Evolutionary conservation across 768 basidiomycete species (phyloP), one percentile per base, ranked within the genome.

Genomic region (Tricholoma bakamatsutake): DNA sequence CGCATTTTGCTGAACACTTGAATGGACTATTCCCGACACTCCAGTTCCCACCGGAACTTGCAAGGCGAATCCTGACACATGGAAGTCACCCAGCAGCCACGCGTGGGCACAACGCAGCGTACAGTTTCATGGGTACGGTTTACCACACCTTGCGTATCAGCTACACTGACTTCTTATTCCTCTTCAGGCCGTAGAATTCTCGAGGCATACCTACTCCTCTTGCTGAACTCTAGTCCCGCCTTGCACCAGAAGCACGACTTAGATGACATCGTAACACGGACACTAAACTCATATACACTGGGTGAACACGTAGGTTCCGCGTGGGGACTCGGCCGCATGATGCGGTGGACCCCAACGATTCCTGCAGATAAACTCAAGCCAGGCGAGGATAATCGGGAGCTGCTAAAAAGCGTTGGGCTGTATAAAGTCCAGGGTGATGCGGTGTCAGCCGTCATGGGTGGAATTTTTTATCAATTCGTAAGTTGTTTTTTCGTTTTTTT

Each of bases 401-500:
- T 80, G n/a, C 66, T 80, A 47, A 71, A 70, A 58, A 76, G 79
- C 39, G 80, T 86, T 1, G 90, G 90, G 2, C 66, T 91, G 53
- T 85, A 85, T 62, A 92, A 91, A 62, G 83, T 91, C 17, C 80
- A 85, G 63, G 90, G 90, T 1, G 84, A 88, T 55, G 78, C 84
- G 0, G 87, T 91, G 4, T 83, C 87, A 61, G 90, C 87, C 2
- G 75, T 90, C 13, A 69, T 91, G 30, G 90, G 90, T 21, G 88
- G 84, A 5, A 78, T 91, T 11, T 90, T 83, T 63, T 82, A 86
- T 62, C 88, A 93, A 73, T 89, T 85, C 67, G 90, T 93, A 63
- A 56, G 89, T 76, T 52, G 33, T 52, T 60, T n/a, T n/a, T 61
- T 15, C n/a, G 42, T 24, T 31, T 37, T 24, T 31, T 37, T 49